Evolutionary conservation across 305 asterid genomes (phyloP).

Genomic region (Rubia peregrina): DNA sequence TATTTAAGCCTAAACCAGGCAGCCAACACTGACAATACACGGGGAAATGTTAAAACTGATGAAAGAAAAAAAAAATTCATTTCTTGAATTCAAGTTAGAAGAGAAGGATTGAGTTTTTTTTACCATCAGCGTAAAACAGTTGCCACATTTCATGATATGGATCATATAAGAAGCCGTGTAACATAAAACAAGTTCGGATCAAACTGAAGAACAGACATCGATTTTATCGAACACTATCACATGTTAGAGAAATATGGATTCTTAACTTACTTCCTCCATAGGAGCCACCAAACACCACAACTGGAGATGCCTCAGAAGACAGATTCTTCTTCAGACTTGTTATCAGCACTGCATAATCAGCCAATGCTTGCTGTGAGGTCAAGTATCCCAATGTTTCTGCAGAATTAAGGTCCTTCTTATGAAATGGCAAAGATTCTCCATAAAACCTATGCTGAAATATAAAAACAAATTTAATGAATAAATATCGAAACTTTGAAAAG

Average conservation of each 20-base stretch:
- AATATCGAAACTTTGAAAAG: too few relatives aligned
- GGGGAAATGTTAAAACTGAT: slow-evolving; percentile 9
- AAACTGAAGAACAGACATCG: neutral
- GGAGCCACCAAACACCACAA: slow-evolving; percentile 80
- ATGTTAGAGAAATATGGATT: slow-evolving; percentile 7
- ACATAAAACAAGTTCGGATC: neutral
- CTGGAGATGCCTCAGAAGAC: slow-evolving; percentile 74
- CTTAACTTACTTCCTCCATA: slow-evolving; percentile 71
- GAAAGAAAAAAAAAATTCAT: too few relatives aligned
- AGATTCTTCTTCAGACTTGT: slow-evolving; percentile 55
- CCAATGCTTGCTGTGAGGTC: slow-evolving; percentile 68
- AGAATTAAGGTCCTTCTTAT: slow-evolving; percentile 41
- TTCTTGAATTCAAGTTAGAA: slow-evolving; percentile 38
- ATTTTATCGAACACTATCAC: neutral
- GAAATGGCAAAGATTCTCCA: slow-evolving; percentile 71
- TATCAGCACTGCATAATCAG: slow-evolving; percentile 64
- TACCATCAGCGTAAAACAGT: too few relatives aligned
- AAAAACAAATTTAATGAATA: too few relatives aligned
- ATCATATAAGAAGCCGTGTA: neutral
- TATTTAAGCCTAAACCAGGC: slow-evolving; percentile 86
- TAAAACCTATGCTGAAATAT: slow-evolving; percentile 65
- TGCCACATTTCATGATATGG: too few relatives aligned
- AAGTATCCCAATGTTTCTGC: slow-evolving; percentile 59
- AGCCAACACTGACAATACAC: slow-evolving; percentile 48
- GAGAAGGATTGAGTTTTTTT: too few relatives aligned